Percentiles rank a stretch among this genome's conserved stretches.
phyloP scores from a whole-genome alignment of 2,329 filamentous ascomycete species.

The Coniochaeta sp. region DNA sequence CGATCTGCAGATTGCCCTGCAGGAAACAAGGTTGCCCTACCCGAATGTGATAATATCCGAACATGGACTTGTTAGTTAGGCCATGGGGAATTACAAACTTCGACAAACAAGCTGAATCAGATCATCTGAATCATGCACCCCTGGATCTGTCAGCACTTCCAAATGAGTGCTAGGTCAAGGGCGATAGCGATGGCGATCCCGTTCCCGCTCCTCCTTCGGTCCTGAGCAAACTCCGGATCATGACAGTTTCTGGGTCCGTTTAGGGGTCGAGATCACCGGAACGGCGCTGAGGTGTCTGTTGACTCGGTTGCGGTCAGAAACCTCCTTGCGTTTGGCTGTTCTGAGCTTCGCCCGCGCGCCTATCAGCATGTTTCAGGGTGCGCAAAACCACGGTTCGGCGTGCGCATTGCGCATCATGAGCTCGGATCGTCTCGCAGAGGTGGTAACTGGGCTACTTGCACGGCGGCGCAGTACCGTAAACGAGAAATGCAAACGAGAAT shows the following conservation, averaged over 20 bases:
- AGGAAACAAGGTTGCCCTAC: background rate
- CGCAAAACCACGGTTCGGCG: background rate
- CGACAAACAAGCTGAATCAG: background rate
- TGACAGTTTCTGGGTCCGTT: background rate
- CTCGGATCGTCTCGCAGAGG: background rate
- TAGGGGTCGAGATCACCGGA: background rate
- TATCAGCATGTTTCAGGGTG: background rate
- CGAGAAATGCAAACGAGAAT: background rate
- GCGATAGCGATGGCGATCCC: background rate
- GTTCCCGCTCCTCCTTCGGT: background rate
- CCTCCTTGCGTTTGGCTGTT: too few relatives aligned
- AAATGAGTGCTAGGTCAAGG: background rate
- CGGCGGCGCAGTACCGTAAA: background rate
- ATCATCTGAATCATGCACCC: background rate
- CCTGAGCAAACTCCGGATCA: background rate
- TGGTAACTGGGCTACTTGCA: background rate
- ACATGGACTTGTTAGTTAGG: background rate
- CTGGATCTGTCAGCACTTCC: background rate
- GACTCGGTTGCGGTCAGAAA: background rate
- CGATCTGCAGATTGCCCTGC: slow-evolving; percentile 1
- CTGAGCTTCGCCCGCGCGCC: background rate
- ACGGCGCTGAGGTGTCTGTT: background rate
- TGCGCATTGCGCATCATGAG: background rate
- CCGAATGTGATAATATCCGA: background rate
- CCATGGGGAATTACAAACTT: background rate